These are phyloP conservation scores for Fusarium phyllophilum DNA, from an alignment of 2,329 filamentous ascomycete species.

Conservation along the genomic window DNA sequence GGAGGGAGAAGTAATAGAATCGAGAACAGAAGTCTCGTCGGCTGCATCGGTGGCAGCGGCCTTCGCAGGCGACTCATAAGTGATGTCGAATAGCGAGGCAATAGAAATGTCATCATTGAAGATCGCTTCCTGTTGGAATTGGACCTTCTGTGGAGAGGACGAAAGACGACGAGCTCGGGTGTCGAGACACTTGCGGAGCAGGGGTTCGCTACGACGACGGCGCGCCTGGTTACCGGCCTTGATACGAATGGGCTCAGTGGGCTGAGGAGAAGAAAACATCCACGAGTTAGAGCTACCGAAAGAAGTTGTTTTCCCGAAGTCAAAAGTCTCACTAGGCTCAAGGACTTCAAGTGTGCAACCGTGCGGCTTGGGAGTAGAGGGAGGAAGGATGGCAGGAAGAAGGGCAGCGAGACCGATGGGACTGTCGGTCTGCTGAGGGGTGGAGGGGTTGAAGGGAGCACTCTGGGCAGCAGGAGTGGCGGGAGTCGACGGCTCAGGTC, in stretches of 20 bases:
- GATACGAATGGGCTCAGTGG: slow-evolving; percentile 36
- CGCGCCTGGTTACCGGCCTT: slow-evolving; percentile 36
- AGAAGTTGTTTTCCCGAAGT: slow-evolving; percentile 45
- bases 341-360: neutral
- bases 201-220: slow-evolving; percentile 50
- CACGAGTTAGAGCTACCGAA: slow-evolving; percentile 45
- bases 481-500: slow-evolving; percentile 39
- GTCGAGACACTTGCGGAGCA: slow-evolving; percentile 43
- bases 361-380: neutral
- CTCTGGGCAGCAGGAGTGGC: slow-evolving; percentile 23
- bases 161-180: slow-evolving; percentile 43
- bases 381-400: slow-evolving; percentile 26
- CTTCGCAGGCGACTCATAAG: neutral
- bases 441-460: neutral
- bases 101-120: slow-evolving; percentile 30
- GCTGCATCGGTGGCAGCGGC: neutral
- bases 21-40: neutral
- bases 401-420: slow-evolving; percentile 37
- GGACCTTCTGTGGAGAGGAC: slow-evolving; percentile 44
- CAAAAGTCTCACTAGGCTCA: slow-evolving; percentile 26
- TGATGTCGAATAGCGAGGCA: slow-evolving; percentile 6
- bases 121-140: slow-evolving; percentile 30
- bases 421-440: slow-evolving; percentile 16
- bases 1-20: neutral
- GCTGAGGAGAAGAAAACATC: slow-evolving; percentile 38